These are phyloP conservation scores for Glaciozyma martinii DNA, from an alignment of 768 basidiomycete genomes.

Conservation along the genomic window DNA sequence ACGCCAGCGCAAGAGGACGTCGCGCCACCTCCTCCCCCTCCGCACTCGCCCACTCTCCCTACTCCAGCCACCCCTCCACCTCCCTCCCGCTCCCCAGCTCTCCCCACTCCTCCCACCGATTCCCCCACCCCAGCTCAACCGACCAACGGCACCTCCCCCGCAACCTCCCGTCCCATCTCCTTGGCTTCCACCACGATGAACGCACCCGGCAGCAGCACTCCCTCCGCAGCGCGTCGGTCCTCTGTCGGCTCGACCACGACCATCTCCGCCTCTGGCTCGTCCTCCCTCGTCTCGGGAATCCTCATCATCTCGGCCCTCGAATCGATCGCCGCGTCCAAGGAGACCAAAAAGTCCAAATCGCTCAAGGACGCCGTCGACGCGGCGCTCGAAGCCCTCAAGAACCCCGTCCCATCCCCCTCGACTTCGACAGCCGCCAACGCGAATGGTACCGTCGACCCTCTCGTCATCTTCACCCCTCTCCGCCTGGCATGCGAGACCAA, in stretches of 20 bases:
- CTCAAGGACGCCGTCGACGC: conserved; percentile 33
- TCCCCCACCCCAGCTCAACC: background rate
- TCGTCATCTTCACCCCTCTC: conserved; percentile 91
- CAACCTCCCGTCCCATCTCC: background rate
- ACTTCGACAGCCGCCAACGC: background rate
- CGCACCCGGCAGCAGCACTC: background rate
- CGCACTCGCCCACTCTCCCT: too few relatives aligned
- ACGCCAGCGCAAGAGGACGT: too few relatives aligned
- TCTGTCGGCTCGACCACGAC: conserved; percentile 28
- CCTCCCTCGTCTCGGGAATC: conserved; percentile 31
- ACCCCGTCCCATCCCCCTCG: conserved; percentile 8
- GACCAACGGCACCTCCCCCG: background rate
- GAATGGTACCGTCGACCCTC: conserved; percentile 43
- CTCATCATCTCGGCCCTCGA: conserved; percentile 35
- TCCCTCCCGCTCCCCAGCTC: background rate
- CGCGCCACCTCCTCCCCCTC: too few relatives aligned
- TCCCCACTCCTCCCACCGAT: background rate
- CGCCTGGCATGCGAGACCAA: conserved; percentile 91
- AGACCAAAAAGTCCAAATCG: conserved; percentile 30
- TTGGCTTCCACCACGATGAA: background rate
- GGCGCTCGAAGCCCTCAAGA: conserved; percentile 32
- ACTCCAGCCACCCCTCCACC: background rate
- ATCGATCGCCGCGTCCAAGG: conserved; percentile 31
- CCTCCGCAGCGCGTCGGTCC: conserved; percentile 8
- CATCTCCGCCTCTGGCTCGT: conserved; percentile 22